Percentiles rank a stretch among this genome's conserved stretches.
Conservation (phyloP, 805 yeast genomes). For the Babjeviella inositovora region DNA sequence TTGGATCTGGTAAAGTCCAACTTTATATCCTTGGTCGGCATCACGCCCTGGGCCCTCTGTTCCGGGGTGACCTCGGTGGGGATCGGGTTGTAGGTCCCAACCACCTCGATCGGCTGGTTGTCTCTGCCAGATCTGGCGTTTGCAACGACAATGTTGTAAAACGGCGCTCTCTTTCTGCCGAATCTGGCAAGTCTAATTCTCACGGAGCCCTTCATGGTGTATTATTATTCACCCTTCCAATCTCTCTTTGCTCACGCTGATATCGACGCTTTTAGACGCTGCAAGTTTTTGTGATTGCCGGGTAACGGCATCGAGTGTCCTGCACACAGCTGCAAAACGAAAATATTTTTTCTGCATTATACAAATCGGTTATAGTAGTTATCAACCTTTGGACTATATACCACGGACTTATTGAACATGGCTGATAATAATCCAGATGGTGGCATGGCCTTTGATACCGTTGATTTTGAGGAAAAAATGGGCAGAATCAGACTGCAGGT, state of each 20-base stretch:
- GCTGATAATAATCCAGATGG: constrained; percentile 19
- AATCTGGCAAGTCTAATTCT: constrained; percentile 85
- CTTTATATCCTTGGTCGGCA: constrained; percentile 63
- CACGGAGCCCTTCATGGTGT: constrained; percentile 48
- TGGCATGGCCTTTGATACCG: constrained; percentile 12
- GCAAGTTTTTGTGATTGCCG: no score
- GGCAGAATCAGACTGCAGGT: constrained; percentile 56
- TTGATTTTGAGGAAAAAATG: constrained; percentile 48
- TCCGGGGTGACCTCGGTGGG: constrained; percentile 53
- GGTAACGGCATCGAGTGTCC: no score
- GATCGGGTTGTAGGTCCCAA: constrained; percentile 85
- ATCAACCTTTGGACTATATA: neutral
- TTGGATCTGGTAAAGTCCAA: constrained; percentile 81
- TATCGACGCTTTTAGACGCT: no score
- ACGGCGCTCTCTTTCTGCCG: constrained; percentile 78
- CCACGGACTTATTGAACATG: constrained; percentile 6
- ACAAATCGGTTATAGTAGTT: neutral
- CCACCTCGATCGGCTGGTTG: constrained; percentile 80
- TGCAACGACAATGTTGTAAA: constrained; percentile 85
- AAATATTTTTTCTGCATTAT: neutral
- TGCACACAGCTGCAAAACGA: no score
- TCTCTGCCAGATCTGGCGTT: constrained; percentile 66
- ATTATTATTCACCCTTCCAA: neutral
- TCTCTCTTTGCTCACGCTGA: neutral
- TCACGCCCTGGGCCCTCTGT: constrained; percentile 36